A percentile compares a stretch with the other conserved stretches of the same genome.
These are phyloP conservation scores for Chloranthus sessilifolius DNA, from an alignment of 164 flowering plant species.

Conservation along the genomic window DNA sequence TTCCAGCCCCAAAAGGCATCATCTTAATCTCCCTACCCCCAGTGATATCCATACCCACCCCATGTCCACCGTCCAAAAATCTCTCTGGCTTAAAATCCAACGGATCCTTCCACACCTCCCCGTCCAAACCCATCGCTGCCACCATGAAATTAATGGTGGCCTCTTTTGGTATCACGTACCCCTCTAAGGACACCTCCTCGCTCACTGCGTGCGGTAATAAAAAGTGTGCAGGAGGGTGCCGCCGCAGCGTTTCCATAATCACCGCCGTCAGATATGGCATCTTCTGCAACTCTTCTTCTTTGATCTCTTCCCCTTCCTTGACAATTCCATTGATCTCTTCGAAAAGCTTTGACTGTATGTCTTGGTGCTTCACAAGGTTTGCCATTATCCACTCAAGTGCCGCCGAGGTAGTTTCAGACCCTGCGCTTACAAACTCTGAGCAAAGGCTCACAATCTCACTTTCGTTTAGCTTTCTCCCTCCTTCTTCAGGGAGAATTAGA, in stretches of 20 bases:
- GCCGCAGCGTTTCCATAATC: constrained; percentile 27
- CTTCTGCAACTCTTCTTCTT: constrained; percentile 29
- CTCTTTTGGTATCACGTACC: constrained; percentile 26
- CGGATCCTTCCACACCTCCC: constrained; percentile 21
- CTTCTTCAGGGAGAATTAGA: constrained; percentile 23
- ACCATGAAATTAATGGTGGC: constrained; percentile 25
- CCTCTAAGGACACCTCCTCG: constrained; percentile 11
- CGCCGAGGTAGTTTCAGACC: constrained; percentile 23
- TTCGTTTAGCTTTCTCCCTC: constrained; percentile 15
- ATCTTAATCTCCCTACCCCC: constrained; percentile 42
- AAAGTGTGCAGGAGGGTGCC: constrained; percentile 40
- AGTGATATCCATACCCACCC: constrained; percentile 22
- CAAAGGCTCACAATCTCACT: constrained; percentile 17
- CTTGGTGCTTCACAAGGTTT: constrained; percentile 28
- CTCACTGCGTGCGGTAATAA: constrained; percentile 20
- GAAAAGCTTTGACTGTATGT: constrained; percentile 23
- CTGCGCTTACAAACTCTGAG: constrained; percentile 20
- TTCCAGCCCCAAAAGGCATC: constrained; percentile 48
- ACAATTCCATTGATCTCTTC: constrained; percentile 21
- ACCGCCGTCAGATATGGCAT: constrained; percentile 31
- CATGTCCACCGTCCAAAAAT: constrained; percentile 19
- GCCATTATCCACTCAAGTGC: constrained; percentile 34
- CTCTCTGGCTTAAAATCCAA: constrained; percentile 43
- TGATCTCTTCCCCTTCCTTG: constrained; percentile 9
- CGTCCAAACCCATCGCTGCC: constrained; percentile 31